A percentile compares a stretch with the other conserved stretches of the same genome.
These are phyloP conservation scores for Colletotrichum sp. DNA, from an alignment of 2,329 filamentous ascomycete genomes.

Conservation along the genomic window DNA sequence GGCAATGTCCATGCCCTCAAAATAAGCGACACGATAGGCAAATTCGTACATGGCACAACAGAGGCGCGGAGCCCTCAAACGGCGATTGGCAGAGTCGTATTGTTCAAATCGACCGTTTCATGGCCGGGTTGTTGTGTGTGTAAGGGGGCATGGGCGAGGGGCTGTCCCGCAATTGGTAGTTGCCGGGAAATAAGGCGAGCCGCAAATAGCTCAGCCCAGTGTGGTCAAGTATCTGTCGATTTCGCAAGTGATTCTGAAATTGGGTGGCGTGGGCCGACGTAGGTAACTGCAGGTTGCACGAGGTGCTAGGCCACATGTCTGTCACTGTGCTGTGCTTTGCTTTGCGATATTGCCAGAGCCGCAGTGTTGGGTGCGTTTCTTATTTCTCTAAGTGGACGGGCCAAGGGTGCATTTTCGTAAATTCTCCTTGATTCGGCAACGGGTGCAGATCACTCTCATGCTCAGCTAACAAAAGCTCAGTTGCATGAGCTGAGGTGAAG, in stretches of 20 bases:
- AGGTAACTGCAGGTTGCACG: neutral
- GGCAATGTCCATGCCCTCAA: neutral
- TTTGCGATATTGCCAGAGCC: neutral
- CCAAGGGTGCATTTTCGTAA: neutral
- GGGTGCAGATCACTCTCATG: neutral
- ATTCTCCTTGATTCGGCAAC: neutral
- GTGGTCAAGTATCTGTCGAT: neutral
- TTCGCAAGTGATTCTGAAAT: slow-evolving; percentile 4
- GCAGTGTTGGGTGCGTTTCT: neutral
- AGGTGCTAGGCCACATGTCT: neutral
- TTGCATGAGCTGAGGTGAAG: neutral
- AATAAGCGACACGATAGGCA: neutral
- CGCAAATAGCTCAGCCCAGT: neutral
- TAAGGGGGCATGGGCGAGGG: neutral
- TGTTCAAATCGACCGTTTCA: neutral
- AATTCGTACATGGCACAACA: neutral
- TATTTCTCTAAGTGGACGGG: neutral
- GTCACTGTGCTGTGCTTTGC: neutral
- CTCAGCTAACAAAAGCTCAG: neutral
- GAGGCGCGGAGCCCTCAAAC: neutral
- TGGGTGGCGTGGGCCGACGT: neutral
- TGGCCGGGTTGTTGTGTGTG: neutral
- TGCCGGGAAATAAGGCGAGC: neutral
- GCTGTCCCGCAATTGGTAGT: neutral
- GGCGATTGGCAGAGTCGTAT: neutral